phyloP scores from a whole-genome alignment of 306 rosid genomes.

The Vigna unguiculata region DNA sequence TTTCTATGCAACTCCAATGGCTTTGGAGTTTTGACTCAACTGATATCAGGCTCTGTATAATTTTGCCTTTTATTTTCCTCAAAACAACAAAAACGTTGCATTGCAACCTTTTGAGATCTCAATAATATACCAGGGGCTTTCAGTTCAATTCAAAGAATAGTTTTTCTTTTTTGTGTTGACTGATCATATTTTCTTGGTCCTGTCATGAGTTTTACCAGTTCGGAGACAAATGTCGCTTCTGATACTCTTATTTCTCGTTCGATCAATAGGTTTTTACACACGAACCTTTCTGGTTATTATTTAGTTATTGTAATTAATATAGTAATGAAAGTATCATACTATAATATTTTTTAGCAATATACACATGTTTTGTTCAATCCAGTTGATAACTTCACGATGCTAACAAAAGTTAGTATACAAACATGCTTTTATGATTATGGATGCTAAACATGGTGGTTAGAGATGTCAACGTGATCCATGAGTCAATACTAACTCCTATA shows the following conservation, averaged over 20 bases:
- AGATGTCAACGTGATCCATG: too few relatives aligned
- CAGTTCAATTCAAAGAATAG: background rate
- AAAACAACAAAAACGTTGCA: conserved; percentile 32
- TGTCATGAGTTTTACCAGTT: too few relatives aligned
- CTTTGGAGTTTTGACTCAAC: conserved; percentile 38
- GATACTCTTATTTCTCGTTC: too few relatives aligned
- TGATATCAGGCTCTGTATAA: conserved; percentile 44
- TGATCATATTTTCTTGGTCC: background rate
- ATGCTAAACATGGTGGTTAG: too few relatives aligned
- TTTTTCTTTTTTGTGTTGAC: background rate
- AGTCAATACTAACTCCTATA: too few relatives aligned
- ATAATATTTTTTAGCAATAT: background rate
- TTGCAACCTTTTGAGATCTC: conserved; percentile 35
- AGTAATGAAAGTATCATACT: background rate
- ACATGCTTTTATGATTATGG: background rate
- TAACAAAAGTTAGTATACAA: too few relatives aligned
- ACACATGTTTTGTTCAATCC: background rate
- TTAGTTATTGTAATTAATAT: background rate
- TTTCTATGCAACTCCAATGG: conserved; percentile 43
- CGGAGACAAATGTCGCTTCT: too few relatives aligned
- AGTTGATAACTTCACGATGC: background rate
- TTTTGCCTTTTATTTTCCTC: background rate
- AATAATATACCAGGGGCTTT: conserved; percentile 43
- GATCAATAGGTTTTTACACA: too few relatives aligned
- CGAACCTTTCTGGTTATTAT: background rate